These are phyloP conservation scores for Suhomyces anneliseae DNA, from an alignment of 1,139 yeast species.

Conservation along the genomic window DNA sequence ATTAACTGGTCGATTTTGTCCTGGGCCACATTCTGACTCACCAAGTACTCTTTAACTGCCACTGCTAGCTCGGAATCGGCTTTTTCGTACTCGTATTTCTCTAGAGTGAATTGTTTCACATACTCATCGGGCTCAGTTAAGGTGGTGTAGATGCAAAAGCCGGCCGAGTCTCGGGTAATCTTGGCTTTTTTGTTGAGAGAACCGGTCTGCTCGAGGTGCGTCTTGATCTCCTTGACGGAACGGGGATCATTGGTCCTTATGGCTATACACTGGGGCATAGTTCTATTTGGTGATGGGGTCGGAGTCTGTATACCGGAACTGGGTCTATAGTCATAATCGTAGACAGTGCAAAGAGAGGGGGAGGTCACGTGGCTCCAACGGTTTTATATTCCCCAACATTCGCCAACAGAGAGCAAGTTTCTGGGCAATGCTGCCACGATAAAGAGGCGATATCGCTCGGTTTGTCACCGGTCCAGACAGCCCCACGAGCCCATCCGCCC, in stretches of 20 bases:
- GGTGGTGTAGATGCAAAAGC: slow-evolving; percentile 14
- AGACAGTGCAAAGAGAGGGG: too few relatives aligned
- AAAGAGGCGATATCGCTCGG: too few relatives aligned
- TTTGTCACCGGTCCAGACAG: too few relatives aligned
- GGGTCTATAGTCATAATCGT: too few relatives aligned
- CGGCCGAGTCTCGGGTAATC: slow-evolving; percentile 18
- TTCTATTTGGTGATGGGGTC: too few relatives aligned
- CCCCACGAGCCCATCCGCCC: too few relatives aligned
- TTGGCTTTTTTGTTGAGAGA: slow-evolving; percentile 25
- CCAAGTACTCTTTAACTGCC: not conserved
- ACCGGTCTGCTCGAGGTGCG: slow-evolving; percentile 20
- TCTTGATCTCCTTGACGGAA: slow-evolving; percentile 27
- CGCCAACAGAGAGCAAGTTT: too few relatives aligned
- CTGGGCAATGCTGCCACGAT: too few relatives aligned
- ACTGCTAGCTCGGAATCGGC: not conserved
- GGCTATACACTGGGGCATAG: slow-evolving; percentile 2
- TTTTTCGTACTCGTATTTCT: not conserved
- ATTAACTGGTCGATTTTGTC: not conserved
- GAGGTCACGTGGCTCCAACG: not conserved
- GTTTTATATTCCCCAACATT: too few relatives aligned
- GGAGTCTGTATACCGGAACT: too few relatives aligned
- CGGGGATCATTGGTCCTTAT: slow-evolving; percentile 15
- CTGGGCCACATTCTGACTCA: not conserved
- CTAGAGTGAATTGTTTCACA: slow-evolving; percentile 1
- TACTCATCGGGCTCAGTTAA: not conserved